Conservation (phyloP, 2,329 filamentous ascomycete species). For the Torrubiellomyces zombiae region DNA sequence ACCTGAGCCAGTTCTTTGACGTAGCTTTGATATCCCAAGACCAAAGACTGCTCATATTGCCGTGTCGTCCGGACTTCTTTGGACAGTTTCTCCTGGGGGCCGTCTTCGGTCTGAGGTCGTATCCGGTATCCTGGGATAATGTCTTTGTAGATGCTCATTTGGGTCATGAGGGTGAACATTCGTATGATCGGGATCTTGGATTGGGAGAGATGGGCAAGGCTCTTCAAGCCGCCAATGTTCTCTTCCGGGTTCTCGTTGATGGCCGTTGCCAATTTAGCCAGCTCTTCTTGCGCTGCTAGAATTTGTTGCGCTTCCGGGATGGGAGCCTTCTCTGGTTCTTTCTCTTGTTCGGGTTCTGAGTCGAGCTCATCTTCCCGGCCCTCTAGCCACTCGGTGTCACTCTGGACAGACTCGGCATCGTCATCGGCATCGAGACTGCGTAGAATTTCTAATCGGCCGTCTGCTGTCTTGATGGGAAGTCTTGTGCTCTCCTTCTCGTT, state of each 20-base stretch:
- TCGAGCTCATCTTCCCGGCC: constrained; percentile 38
- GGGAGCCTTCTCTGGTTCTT: constrained; percentile 35
- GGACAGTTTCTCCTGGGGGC: constrained; percentile 63
- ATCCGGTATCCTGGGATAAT: constrained; percentile 94
- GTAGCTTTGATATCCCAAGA: constrained; percentile 73
- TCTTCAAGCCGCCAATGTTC: constrained; percentile 63
- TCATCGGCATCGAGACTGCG: constrained; percentile 39
- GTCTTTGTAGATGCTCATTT: constrained; percentile 85
- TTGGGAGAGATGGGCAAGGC: constrained; percentile 55
- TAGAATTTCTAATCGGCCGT: constrained; percentile 52
- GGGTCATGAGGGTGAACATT: constrained; percentile 73
- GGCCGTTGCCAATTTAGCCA: constrained; percentile 63
- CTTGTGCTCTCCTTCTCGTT: constrained; percentile 53
- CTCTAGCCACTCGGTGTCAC: constrained; percentile 47
- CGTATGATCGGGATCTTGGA: constrained; percentile 57
- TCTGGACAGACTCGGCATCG: constrained; percentile 40
- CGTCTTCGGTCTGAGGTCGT: constrained; percentile 60
- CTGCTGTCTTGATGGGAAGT: constrained; percentile 73
- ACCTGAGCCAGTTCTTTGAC: constrained; percentile 57
- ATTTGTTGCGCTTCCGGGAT: constrained; percentile 68
- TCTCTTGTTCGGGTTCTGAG: constrained; percentile 22
- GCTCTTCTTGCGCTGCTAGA: constrained; percentile 73
- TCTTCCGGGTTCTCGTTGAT: constrained; percentile 92
- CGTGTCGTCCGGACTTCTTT: constrained; percentile 78
- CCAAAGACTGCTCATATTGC: constrained; percentile 72